Conservation (phyloP, 495 filamentous ascomycete genomes). For the Glonium stellatum region DNA sequence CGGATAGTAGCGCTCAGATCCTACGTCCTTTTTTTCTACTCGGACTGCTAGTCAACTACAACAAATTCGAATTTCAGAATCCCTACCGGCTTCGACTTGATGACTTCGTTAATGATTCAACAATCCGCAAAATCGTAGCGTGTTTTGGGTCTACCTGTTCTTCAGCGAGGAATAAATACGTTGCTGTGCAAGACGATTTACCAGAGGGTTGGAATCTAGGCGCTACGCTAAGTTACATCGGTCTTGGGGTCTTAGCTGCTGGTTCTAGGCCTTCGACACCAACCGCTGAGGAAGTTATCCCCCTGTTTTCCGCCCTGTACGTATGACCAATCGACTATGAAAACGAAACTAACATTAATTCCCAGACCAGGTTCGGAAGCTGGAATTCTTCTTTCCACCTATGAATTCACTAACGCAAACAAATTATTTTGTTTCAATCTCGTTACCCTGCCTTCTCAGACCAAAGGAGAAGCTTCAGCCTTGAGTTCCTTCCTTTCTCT, state of each 20-base stretch:
- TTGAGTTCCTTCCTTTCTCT: conserved; percentile 80
- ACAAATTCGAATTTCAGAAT: conserved; percentile 98
- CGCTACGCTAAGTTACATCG: conserved; percentile 75
- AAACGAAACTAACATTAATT: neutral
- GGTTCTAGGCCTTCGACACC: conserved; percentile 56
- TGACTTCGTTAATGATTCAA: conserved; percentile 90
- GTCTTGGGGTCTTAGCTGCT: conserved; percentile 67
- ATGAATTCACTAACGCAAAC: conserved; percentile 91
- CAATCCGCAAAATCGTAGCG: conserved; percentile 73
- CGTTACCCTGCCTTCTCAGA: conserved; percentile 53
- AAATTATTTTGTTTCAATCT: conserved; percentile 89
- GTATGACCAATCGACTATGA: conserved; percentile 19
- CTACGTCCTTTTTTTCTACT: conserved; percentile 75
- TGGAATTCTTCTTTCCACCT: conserved; percentile 72
- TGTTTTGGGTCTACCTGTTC: conserved; percentile 66
- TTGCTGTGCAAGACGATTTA: conserved; percentile 85
- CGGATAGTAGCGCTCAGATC: conserved; percentile 53
- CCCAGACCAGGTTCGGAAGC: conserved; percentile 69
- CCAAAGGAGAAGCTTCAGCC: conserved; percentile 64
- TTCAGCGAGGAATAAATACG: conserved; percentile 61
- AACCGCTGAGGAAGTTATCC: conserved; percentile 65
- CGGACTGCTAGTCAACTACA: conserved; percentile 93
- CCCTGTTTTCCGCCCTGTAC: conserved; percentile 64
- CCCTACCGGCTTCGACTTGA: conserved; percentile 92
- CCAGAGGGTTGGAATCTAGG: conserved; percentile 84